phyloP scores from a whole-genome alignment of 179 eudicot genomes.

The Gypsophila paniculata region DNA sequence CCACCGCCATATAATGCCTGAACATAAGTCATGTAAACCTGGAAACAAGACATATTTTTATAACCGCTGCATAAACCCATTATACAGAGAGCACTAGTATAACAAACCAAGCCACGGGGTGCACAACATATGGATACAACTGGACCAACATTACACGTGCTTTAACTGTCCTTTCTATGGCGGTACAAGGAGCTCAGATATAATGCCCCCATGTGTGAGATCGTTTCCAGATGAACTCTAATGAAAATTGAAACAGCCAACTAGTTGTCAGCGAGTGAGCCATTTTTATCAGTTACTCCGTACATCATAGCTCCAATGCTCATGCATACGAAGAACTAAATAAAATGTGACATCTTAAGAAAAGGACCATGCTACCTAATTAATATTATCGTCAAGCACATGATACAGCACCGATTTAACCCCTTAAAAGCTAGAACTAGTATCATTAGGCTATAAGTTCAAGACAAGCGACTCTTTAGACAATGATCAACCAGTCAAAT shows the following conservation, averaged over 20 bases:
- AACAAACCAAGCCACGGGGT: not conserved
- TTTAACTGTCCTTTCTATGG: not conserved
- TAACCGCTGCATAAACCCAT: constrained; percentile 11
- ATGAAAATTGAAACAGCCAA: too few species aligned
- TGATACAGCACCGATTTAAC: not conserved
- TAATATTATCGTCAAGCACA: not conserved
- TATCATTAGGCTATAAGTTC: not conserved
- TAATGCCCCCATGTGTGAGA: not conserved
- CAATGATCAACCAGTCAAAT: not conserved
- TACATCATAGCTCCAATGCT: too few species aligned
- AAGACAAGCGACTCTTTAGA: not conserved
- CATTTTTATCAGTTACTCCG: too few species aligned
- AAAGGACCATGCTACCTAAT: not conserved
- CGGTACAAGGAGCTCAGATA: not conserved
- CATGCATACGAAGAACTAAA: not conserved
- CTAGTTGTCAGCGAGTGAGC: too few species aligned
- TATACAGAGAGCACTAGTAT: not conserved
- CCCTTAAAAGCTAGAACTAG: not conserved
- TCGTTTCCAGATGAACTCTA: not conserved
- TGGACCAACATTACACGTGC: not conserved
- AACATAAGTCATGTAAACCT: constrained; percentile 98
- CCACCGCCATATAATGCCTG: constrained; percentile 95
- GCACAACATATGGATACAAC: not conserved
- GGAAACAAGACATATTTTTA: constrained; percentile 17
- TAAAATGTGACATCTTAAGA: not conserved